Base-by-base conservation (phyloP, 176 grass and related monocot genomes). In the Eremochloa ophiuroides region DNA sequence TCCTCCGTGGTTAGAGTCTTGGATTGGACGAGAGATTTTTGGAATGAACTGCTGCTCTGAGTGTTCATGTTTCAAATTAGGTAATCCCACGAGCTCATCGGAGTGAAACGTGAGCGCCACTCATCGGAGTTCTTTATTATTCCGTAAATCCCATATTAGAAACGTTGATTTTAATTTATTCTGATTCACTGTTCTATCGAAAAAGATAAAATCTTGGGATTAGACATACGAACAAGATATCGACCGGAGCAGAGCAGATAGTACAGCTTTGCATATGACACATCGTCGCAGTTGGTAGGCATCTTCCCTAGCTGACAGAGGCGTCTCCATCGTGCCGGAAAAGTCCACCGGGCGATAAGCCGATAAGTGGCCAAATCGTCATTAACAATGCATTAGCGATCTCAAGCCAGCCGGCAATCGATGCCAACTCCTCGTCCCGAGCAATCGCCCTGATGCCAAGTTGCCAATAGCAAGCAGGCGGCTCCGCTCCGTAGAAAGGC, bases 271-370 rank as follows among this genome's bases (percentile, higher is more conserved):
- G 77, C 63, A 55, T 39, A 17, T 23, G 17, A 68, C 44, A 46
- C 78, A 40, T 56, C 46, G 64, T 40, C 31, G 31, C 33, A 22
- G 48, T 37, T 29, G 77, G 77, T 37, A 53, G 23, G 10, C 33
- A 69, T 69, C 4, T 58, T 73, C 28, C 4, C 16, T 31, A 80
- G 50, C 42, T 23, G 2, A 66, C 78, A 56, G 14, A 69, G 63
- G 28, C 38, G 77, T 75, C 50, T 31, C 73, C 43, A 8, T 47
- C 71, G 58, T 15, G 80, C 66, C 11, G 74, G 29, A 69, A 34
- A 78, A 78, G 80, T 66, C 80, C 74, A 58, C 74, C 26, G 20
- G 39, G 76, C 15, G 58, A 73, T 48, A 79, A 65, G n/a, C n/a
- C n/a, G n/a, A n/a, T n/a, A n/a, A n/a, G n/a, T n/a, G n/a, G n/a